These are phyloP conservation scores for Penicillium coffeae DNA, from an alignment of 495 filamentous ascomycete species.

Conservation along the genomic window DNA sequence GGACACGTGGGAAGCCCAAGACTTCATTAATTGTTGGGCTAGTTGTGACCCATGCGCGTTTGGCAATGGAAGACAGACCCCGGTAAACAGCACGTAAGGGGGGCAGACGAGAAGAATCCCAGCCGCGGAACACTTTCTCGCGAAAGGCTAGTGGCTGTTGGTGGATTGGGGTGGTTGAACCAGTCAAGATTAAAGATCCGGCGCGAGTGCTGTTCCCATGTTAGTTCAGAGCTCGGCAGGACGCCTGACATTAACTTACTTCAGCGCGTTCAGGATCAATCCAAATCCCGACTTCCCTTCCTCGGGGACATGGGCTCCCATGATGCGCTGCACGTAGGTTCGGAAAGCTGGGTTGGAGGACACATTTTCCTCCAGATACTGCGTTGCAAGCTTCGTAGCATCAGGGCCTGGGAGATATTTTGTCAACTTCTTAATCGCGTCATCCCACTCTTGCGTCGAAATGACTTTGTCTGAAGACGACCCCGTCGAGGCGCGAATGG, in stretches of 20 bases:
- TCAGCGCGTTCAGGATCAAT: conserved; percentile 49
- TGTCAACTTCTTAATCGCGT: conserved; percentile 26
- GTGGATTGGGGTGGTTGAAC: conserved; percentile 57
- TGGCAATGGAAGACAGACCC: conserved; percentile 50
- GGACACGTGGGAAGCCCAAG: conserved; percentile 59
- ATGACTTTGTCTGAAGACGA: conserved; percentile 31
- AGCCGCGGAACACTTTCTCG: conserved; percentile 56
- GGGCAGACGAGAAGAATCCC: conserved; percentile 55
- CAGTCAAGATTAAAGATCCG: conserved; percentile 65
- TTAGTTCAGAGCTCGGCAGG: too few relatives aligned
- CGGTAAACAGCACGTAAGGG: conserved; percentile 56
- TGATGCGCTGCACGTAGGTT: conserved; percentile 38
- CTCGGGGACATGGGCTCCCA: conserved; percentile 39
- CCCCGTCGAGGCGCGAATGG: conserved; percentile 35
- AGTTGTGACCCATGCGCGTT: conserved; percentile 55
- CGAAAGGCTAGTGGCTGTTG: conserved; percentile 58
- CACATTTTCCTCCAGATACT: conserved; percentile 48
- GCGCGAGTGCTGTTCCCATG: conserved; percentile 67
- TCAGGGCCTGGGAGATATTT: conserved; percentile 26
- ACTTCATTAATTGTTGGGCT: conserved; percentile 54
- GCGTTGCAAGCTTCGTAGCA: conserved; percentile 24
- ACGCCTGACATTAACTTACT: too few relatives aligned
- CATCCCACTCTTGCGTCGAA: conserved; percentile 32
- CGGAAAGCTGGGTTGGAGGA: conserved; percentile 47
- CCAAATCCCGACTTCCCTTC: conserved; percentile 49